Evolutionary conservation across 257 asterid genomes (phyloP).

Genomic region (Jasminum sambac): DNA sequence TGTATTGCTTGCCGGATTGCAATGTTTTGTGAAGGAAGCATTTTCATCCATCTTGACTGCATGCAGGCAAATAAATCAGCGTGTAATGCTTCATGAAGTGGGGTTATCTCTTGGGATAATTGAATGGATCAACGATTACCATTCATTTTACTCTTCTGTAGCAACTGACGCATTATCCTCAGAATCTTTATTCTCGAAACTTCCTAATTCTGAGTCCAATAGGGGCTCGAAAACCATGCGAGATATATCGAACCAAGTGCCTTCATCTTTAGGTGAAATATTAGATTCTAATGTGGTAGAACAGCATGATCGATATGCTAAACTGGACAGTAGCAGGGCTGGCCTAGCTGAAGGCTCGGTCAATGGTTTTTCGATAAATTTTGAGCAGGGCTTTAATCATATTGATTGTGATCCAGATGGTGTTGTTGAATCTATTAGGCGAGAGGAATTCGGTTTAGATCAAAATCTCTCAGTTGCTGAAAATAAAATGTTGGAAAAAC

Average conservation of each 20-base stretch:
- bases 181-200: constrained; percentile 43
- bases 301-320: constrained; percentile 23
- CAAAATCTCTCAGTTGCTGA: constrained; percentile 57
- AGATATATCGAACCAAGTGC: constrained; percentile 21
- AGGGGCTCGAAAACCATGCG: constrained; percentile 28
- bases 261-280: constrained; percentile 28
- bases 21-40: constrained; percentile 63
- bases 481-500: constrained; percentile 79
- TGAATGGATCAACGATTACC: constrained; percentile 84
- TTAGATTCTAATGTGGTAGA: constrained; percentile 29
- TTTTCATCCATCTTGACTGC: constrained; percentile 67
- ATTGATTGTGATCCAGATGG: constrained; percentile 40
- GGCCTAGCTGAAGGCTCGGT: constrained; percentile 30
- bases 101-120: constrained; percentile 80
- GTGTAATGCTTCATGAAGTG: constrained; percentile 85
- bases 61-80: constrained; percentile 62
- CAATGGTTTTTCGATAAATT: constrained; percentile 26
- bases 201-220: constrained; percentile 28
- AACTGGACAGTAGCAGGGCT: constrained; percentile 24
- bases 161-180: constrained; percentile 33
- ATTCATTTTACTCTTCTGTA: constrained; percentile 41
- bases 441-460: constrained; percentile 87
- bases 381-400: constrained; percentile 17
- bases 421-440: constrained; percentile 70
- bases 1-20: constrained; percentile 77